Base-by-base conservation (phyloP, 805 yeast genomes). In the Yamadazyma phyllophila region DNA sequence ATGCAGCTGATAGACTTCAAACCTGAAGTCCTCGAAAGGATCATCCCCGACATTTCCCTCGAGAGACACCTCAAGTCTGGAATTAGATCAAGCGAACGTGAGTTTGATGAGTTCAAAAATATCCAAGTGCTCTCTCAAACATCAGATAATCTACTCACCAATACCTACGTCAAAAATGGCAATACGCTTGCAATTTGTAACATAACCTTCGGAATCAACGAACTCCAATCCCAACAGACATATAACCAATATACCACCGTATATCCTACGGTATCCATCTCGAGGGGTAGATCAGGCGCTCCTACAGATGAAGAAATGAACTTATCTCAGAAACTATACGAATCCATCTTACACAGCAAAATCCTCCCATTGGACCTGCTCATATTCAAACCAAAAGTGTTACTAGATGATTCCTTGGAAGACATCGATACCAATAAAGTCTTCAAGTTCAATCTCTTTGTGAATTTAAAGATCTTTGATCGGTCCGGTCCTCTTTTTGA, bases 301-400 rank as follows among this genome's bases (percentile, higher is more conserved):
- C 96, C 96, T 26, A 81, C 91, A 1, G 87, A 83, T 54, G 96
- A 89, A 64, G 96, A 89, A 60, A 87, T 85, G 82, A 80, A 77
- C 26, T 57, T 85, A 15, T 78, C 88, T 1, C 95, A 88, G 60
- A 69, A 69, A 47, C 55, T 87, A 17, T 80, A 81, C 55, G 86
- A 86, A 51, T 67, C 78, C 4, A 60, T 88, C 4, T 63, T 77
- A 38, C 82, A 81, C 49, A 77, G 86, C 10, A 77, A 78, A 26
- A 50, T 85, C 16, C 61, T 85, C 26, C 47, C 52, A 14, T 65
- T 76, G 2, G 66, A 69, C 36, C 60, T 30, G 32, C 47, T 38
- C 45, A 58, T 26, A 38, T 69, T 16, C 77, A 52, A 43, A 20
- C 61, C 60, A 17, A 61, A 59, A 12, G 40, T 59, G 9, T 47